A percentile compares a stretch with the other conserved stretches of the same genome.
phyloP scores from a whole-genome alignment of 2,329 filamentous ascomycete species.

The Penicillium sp. region DNA sequence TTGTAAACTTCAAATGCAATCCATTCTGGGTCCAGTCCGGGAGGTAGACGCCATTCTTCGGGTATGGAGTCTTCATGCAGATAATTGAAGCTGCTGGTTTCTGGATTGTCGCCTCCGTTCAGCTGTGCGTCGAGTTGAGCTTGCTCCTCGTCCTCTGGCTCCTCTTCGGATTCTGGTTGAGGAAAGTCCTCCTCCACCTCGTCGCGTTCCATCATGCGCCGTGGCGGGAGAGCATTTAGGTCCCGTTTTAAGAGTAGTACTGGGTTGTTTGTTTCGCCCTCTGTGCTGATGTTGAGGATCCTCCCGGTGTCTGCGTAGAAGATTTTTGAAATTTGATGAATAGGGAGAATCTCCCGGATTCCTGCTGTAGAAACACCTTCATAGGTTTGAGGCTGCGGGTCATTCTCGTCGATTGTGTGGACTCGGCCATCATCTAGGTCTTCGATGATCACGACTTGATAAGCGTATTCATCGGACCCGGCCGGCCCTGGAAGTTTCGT shows the following conservation, averaged over 20 bases:
- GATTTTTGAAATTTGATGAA: slow-evolving; percentile 79
- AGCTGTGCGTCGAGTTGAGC: slow-evolving; percentile 41
- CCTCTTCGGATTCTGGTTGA: slow-evolving; percentile 30
- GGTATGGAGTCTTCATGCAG: slow-evolving; percentile 33
- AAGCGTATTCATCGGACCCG: slow-evolving; percentile 65
- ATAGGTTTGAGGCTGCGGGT: slow-evolving; percentile 56
- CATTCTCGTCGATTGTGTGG: slow-evolving; percentile 63
- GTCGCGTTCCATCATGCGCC: slow-evolving; percentile 55
- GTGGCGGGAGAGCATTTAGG: slow-evolving; percentile 59
- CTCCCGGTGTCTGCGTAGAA: slow-evolving; percentile 91
- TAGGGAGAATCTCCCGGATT: slow-evolving; percentile 64
- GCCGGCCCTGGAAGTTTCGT: slow-evolving; percentile 40
- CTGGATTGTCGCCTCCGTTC: slow-evolving; percentile 16
- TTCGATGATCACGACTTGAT: slow-evolving; percentile 78
- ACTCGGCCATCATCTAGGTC: slow-evolving; percentile 72
- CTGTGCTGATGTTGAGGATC: slow-evolving; percentile 76
- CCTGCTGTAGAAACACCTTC: slow-evolving; percentile 63
- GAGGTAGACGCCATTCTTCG: slow-evolving; percentile 62
- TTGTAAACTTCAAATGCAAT: slow-evolving; percentile 83
- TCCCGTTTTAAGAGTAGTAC: slow-evolving; percentile 74
- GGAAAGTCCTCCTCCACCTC: slow-evolving; percentile 36
- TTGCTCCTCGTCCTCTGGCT: slow-evolving; percentile 43
- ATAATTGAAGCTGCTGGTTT: slow-evolving; percentile 18
- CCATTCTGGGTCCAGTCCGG: slow-evolving; percentile 83
- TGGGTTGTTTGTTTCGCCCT: slow-evolving; percentile 68